Conservation (phyloP, 1,284 basidiomycete species). For the Leccinum pachyderme region DNA sequence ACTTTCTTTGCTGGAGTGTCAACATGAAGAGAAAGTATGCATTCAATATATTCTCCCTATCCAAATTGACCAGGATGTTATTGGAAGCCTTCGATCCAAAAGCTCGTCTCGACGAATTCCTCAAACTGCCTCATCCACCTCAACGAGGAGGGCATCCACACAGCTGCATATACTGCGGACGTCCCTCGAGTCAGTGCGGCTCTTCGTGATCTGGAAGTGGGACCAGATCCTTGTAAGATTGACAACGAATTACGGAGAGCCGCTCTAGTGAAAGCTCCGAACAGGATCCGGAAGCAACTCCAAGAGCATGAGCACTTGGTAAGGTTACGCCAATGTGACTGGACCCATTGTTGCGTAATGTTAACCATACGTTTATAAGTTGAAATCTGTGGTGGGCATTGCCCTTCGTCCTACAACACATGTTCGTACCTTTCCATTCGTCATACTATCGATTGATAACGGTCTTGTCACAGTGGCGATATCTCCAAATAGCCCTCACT, state of each 20-base stretch:
- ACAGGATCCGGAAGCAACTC: constrained; percentile 45
- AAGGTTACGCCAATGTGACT: constrained; percentile 3
- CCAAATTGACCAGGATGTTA: constrained; percentile 6
- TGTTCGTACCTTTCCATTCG: constrained; percentile 40
- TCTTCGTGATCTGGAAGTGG: constrained; percentile 45
- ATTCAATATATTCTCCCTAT: background rate
- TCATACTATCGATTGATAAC: constrained; percentile 4
- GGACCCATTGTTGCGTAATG: background rate
- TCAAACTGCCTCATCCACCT: constrained; percentile 63
- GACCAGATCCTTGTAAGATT: constrained; percentile 47
- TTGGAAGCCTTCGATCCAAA: constrained; percentile 84
- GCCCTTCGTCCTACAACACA: constrained; percentile 69
- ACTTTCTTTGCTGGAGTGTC: constrained; percentile 74
- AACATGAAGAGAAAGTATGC: constrained; percentile 87
- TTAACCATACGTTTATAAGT: constrained; percentile 36
- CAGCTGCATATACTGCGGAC: constrained; percentile 54
- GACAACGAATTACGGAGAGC: constrained; percentile 44
- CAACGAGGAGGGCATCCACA: constrained; percentile 60
- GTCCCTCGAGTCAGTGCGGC: constrained; percentile 45
- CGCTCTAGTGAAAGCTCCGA: constrained; percentile 40
- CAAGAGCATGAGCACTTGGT: constrained; percentile 52
- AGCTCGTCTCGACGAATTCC: constrained; percentile 73
- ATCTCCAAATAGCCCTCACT: constrained; percentile 75
- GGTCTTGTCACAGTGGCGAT: constrained; percentile 72
- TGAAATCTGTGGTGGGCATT: constrained; percentile 65